Conservation (phyloP, 352 stramenopile genomes). For the Phytophthora boehmeriae region DNA sequence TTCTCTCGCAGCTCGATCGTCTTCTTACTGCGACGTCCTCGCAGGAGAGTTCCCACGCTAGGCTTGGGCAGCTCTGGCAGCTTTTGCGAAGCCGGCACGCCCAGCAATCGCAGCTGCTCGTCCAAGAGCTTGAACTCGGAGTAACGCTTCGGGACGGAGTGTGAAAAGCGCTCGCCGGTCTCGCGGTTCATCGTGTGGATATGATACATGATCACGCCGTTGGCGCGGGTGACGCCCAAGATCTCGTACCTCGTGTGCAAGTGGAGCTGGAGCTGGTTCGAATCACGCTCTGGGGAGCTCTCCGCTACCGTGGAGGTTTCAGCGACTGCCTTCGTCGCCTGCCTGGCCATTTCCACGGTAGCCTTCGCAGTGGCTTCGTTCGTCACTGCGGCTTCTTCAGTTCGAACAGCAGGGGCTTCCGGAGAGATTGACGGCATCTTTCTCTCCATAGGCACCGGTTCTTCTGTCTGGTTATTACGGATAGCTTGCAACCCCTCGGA, state of each 20-base stretch:
- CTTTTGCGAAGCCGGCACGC: conserved; percentile 24
- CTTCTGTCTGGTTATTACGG: conserved; percentile 11
- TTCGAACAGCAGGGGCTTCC: conserved; percentile 15
- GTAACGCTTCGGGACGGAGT: conserved; percentile 50
- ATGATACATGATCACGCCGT: conserved; percentile 62
- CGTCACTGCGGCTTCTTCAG: conserved; percentile 15
- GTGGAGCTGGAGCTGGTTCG: conserved; percentile 9
- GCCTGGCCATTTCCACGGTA: conserved; percentile 25
- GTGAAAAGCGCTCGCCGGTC: conserved; percentile 21
- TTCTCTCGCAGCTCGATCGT: conserved; percentile 58
- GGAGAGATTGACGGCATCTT: conserved; percentile 23
- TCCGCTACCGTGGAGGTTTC: conserved; percentile 13
- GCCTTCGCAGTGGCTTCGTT: conserved; percentile 30
- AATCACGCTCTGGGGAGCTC: conserved; percentile 21
- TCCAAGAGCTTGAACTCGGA: conserved; percentile 62
- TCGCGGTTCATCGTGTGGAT: conserved; percentile 41
- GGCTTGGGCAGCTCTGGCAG: conserved; percentile 49
- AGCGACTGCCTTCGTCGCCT: conserved; percentile 22
- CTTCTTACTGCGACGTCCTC: conserved; percentile 46
- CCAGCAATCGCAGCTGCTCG: conserved; percentile 41
- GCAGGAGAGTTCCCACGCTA: conserved; percentile 52
- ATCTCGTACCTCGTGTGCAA: conserved; percentile 44
- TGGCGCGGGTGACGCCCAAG: conserved; percentile 44
- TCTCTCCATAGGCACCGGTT: conserved; percentile 10
- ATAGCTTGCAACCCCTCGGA: conserved; percentile 12